Percentiles rank a stretch among this genome's conserved stretches.
These are phyloP conservation scores for Sarocladium oryzae DNA, from an alignment of 2,329 filamentous ascomycete genomes.

Conservation along the genomic window DNA sequence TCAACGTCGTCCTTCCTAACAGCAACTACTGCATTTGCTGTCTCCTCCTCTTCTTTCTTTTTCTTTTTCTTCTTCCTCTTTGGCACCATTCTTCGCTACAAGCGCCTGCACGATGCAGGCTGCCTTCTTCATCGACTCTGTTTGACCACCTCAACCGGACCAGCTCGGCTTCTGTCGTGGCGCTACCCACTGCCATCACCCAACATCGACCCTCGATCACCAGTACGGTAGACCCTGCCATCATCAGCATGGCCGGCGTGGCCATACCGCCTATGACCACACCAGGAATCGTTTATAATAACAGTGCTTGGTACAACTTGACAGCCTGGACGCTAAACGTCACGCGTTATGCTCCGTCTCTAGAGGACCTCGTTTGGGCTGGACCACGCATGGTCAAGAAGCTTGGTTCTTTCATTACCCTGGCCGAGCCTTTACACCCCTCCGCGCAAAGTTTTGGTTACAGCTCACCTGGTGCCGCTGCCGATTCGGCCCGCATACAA, in stretches of 20 bases:
- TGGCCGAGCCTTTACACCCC: conserved; percentile 54
- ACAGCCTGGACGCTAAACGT: conserved; percentile 51
- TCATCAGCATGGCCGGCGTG: conserved; percentile 8
- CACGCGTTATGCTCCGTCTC: conserved; percentile 54
- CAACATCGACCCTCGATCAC: not conserved
- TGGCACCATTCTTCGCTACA: not conserved
- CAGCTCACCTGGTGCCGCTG: conserved; percentile 11
- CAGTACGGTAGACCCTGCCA: not conserved
- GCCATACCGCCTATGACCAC: conserved; percentile 1
- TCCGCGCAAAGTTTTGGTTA: conserved; percentile 33
- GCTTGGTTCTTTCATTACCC: conserved; percentile 55
- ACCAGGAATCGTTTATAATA: conserved; percentile 1
- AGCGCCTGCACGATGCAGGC: conserved; percentile 1
- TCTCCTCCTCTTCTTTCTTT: not conserved
- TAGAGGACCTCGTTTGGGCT: conserved; percentile 62
- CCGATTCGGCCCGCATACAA: conserved; percentile 14
- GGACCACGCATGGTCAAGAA: conserved; percentile 65
- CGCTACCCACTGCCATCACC: not conserved
- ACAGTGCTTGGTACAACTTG: conserved; percentile 44
- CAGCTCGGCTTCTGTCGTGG: not conserved
- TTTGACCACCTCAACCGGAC: not conserved
- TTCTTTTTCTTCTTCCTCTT: not conserved
- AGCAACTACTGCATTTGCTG: not conserved
- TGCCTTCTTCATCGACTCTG: not conserved
- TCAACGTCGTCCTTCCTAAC: not conserved